phyloP scores from a whole-genome alignment of 2,329 filamentous ascomycete genomes.

The Trichoderma pleuroti region DNA sequence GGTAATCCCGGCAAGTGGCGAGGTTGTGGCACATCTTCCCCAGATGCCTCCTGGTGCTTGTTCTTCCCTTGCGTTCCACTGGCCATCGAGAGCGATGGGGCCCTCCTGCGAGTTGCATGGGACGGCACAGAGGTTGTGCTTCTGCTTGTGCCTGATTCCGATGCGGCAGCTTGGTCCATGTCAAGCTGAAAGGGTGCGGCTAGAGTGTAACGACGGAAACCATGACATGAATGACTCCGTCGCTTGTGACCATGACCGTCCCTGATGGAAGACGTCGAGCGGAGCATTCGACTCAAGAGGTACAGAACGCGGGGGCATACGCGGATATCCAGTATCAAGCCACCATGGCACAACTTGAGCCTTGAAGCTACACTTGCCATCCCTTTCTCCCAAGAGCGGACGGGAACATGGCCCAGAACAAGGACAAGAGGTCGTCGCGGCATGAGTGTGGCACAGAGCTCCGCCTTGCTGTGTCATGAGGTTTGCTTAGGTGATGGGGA shows the following conservation, averaged over 20 bases:
- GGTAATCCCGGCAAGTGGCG: not conserved
- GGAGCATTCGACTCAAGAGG: not conserved
- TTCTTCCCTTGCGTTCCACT: not conserved
- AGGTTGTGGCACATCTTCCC: not conserved
- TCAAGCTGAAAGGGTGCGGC: not conserved
- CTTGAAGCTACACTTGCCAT: not conserved
- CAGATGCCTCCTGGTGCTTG: not conserved
- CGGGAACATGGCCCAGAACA: not conserved
- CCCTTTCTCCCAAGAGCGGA: not conserved
- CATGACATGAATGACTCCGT: not conserved
- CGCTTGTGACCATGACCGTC: not conserved
- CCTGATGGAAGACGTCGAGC: not conserved
- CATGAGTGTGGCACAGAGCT: not conserved
- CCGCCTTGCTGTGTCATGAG: not conserved
- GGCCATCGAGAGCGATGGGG: not conserved
- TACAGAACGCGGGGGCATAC: not conserved
- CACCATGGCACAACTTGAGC: not conserved
- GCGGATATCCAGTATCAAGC: not conserved
- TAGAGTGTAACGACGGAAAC: not conserved
- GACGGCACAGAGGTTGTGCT: not conserved
- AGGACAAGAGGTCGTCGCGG: not conserved
- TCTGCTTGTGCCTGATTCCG: not conserved
- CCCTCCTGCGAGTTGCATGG: not conserved
- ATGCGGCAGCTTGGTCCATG: not conserved
- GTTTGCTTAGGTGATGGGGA: not conserved